Base-by-base conservation (phyloP, 1,139 yeast species). In the Hyphopichia wangnamkhiaoensis region DNA sequence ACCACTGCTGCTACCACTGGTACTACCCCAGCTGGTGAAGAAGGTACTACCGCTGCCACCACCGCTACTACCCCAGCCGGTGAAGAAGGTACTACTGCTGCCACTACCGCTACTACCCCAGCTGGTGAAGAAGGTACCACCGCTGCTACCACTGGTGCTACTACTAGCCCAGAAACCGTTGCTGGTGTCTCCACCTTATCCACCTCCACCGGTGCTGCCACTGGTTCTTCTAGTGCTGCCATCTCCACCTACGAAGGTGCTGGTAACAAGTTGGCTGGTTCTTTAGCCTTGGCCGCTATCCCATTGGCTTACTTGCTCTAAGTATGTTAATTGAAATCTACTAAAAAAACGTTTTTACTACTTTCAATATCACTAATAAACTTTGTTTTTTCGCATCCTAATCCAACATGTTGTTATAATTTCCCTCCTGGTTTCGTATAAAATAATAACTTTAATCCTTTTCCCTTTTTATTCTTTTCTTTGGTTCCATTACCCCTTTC, bases 81-180 rank as follows among this genome's bases (percentile, higher is more conserved):
- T 19, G n/a, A 14, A 13, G 34, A 15, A 19, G 8, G 25, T 25
- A 15, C 8, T 16, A 47, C 56, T 34, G 37, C 48, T 14, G 28
- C 35, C 16, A 9, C 41, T 16, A 21, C 31, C 12, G 16, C 40
- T 26, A 13, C 33, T 14, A 18, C 23, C 16, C 10, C 31, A 8
- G 34, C 21, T 18, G 29, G 26, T 19, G n/a, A 14, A 13, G 34
- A 15, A 19, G 8, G 25, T 25, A 15, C 8, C 10, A 15, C 29
- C 34, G 61, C 60, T 42, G 49, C 48, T 33, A 55, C 45, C 34
- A 56, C 69, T 38, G 47, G 50, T 41, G 56, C 52, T 59, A 61
- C 68, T 46, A 61, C 69, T 36, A 59, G 52, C 54, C 58, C 65
- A 45, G 67, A 68, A 39, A 45, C 54, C 40, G 27, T 45, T 15